Conservation (phyloP, 2,329 filamentous ascomycete species). For the Penicillium rolfsii region DNA sequence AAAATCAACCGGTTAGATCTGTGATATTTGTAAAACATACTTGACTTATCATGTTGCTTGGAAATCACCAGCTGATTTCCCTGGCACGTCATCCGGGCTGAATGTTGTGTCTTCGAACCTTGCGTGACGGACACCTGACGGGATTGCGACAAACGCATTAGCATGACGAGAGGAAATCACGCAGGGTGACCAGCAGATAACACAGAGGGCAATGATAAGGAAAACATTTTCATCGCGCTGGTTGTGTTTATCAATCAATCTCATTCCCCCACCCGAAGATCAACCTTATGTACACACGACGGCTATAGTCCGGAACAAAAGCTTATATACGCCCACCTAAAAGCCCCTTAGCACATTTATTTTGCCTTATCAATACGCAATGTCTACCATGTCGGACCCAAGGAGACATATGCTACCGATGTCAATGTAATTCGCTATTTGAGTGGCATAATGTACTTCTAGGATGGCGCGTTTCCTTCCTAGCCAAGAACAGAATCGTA, state of each 20-base stretch:
- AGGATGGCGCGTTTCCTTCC: background rate
- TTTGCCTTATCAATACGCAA: background rate
- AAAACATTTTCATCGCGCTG: background rate
- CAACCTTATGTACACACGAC: background rate
- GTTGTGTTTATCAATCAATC: background rate
- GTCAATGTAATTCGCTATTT: background rate
- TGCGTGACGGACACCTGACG: constrained; percentile 18
- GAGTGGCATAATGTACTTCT: background rate
- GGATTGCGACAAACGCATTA: constrained; percentile 6
- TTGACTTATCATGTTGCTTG: constrained; percentile 20
- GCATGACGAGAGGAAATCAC: constrained; percentile 1
- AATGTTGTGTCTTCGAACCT: constrained; percentile 29
- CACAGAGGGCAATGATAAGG: background rate
- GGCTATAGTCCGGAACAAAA: background rate
- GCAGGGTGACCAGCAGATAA: background rate
- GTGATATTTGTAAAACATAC: constrained; percentile 2
- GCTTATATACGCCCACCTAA: background rate
- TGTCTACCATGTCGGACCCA: background rate
- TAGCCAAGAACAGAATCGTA: background rate
- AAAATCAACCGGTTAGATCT: background rate
- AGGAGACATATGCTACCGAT: background rate
- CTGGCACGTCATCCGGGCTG: constrained; percentile 36
- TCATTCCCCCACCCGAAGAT: background rate
- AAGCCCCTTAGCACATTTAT: background rate
- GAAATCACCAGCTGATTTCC: constrained; percentile 20